Percentiles rank a stretch among this genome's conserved stretches.
Evolutionary conservation across 1,139 yeast genomes (phyloP).

Genomic region (Candida freyschussii): DNA sequence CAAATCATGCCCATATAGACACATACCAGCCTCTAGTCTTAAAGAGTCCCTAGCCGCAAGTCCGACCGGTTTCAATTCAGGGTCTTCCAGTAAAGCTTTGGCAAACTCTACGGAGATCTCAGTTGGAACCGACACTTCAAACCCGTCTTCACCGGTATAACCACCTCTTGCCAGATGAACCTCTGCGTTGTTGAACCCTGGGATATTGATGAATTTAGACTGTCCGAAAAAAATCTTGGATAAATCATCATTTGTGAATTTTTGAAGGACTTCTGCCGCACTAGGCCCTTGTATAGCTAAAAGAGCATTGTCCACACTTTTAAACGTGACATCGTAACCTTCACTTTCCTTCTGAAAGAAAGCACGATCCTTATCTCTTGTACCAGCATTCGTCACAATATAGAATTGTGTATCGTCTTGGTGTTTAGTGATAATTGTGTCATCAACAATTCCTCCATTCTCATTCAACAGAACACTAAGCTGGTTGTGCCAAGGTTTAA

Average conservation of each 20-base stretch:
- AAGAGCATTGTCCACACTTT: constrained; percentile 67
- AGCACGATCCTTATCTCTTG: constrained; percentile 71
- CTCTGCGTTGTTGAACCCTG: constrained; percentile 30
- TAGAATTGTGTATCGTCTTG: constrained; percentile 64
- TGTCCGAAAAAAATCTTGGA: constrained; percentile 69
- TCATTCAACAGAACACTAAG: constrained; percentile 74
- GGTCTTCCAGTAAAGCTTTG: constrained; percentile 50
- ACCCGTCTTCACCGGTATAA: constrained; percentile 98
- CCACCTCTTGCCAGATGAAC: constrained; percentile 89
- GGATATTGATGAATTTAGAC: constrained; percentile 50
- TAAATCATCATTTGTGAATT: constrained; percentile 57
- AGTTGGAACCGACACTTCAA: constrained; percentile 80
- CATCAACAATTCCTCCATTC: constrained; percentile 86
- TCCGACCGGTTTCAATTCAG: constrained; percentile 78
- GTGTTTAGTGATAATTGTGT: constrained; percentile 84
- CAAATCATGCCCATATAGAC: constrained; percentile 91
- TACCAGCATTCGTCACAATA: constrained; percentile 96
- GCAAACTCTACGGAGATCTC: constrained; percentile 60
- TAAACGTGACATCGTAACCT: constrained; percentile 50
- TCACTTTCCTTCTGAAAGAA: constrained; percentile 54
- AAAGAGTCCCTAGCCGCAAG: constrained; percentile 95
- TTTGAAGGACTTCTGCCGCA: constrained; percentile 61
- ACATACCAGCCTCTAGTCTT: constrained; percentile 97
- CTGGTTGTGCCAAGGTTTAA: constrained; percentile 59
- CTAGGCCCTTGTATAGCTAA: constrained; percentile 92